These are phyloP conservation scores for Cadophora gregata DNA, from an alignment of 2,329 filamentous ascomycete genomes.

Conservation along the genomic window DNA sequence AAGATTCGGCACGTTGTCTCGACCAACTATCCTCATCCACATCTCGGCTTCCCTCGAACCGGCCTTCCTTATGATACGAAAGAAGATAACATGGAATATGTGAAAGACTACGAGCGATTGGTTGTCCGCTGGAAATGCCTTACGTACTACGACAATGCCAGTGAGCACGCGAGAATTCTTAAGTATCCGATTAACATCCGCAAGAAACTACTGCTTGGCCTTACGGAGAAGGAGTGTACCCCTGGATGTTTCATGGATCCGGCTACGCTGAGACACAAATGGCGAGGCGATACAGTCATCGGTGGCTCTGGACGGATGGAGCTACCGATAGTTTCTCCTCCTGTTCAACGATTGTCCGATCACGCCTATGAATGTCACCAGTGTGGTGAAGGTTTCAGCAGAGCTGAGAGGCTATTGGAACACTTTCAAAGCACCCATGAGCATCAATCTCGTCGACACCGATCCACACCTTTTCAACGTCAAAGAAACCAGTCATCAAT, in stretches of 20 bases:
- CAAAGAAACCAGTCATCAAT: not conserved
- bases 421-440: conserved; percentile 15
- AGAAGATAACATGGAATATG: not conserved
- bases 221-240: conserved; percentile 25
- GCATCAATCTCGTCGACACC: not conserved
- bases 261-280: conserved; percentile 4
- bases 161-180: not conserved
- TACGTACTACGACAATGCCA: conserved; percentile 20
- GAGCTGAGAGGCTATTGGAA: not conserved
- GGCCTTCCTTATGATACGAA: not conserved
- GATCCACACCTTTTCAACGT: not conserved
- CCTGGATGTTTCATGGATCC: conserved; percentile 14
- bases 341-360: too few relatives aligned
- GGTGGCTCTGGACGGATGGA: conserved; percentile 24
- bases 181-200: conserved; percentile 13
- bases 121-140: conserved; percentile 17
- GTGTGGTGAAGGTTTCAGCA: not conserved
- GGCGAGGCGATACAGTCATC: conserved; percentile 26
- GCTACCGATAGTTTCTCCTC: not conserved
- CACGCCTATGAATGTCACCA: conserved; percentile 2
- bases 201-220: not conserved
- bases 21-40: conserved; percentile 60
- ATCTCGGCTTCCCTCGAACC: conserved; percentile 24
- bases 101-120: conserved; percentile 10
- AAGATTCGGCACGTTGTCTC: conserved; percentile 51